Percentiles rank a stretch among this genome's conserved stretches.
phyloP scores from a whole-genome alignment of 2,329 filamentous ascomycete species.

The Cladosporium sp. region DNA sequence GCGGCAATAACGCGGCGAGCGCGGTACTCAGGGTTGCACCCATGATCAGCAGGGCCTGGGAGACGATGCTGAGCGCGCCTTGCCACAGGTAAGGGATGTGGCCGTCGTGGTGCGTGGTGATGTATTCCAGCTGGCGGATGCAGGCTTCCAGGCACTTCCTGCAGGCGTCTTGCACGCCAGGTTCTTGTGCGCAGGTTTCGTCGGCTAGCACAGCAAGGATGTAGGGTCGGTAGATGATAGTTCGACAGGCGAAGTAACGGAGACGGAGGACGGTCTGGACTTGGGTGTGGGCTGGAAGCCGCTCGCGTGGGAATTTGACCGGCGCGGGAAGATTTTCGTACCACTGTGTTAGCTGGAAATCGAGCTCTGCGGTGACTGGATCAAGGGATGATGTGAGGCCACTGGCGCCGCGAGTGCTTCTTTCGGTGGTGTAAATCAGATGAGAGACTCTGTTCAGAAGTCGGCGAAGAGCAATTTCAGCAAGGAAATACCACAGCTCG shows the following conservation, averaged over 20 bases:
- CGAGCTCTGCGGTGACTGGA: conserved; percentile 73
- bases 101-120: conserved; percentile 73
- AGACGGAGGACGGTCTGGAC: conserved; percentile 75
- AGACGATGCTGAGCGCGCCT: conserved; percentile 76
- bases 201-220: conserved; percentile 76
- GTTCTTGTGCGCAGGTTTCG: conserved; percentile 67
- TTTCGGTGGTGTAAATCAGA: conserved; percentile 46
- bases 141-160: conserved; percentile 78
- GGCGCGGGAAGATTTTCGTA: conserved; percentile 72
- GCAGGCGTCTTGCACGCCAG: conserved; percentile 70
- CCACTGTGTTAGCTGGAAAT: conserved; percentile 80
- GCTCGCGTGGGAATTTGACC: conserved; percentile 72
- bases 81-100: conserved; percentile 86
- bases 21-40: conserved; percentile 76
- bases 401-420: conserved; percentile 52
- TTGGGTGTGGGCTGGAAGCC: conserved; percentile 63
- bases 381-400: conserved; percentile 71
- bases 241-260: conserved; percentile 79
- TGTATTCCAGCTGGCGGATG: conserved; percentile 73
- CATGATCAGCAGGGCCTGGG: conserved; percentile 78
- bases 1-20: conserved; percentile 61
- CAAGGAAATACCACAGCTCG: conserved; percentile 81
- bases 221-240: conserved; percentile 81
- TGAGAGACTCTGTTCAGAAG: conserved; percentile 49
- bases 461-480: conserved; percentile 73